Conservation (phyloP, 176 grass and related monocot genomes). For the Ampelocalamus luodianensis region DNA sequence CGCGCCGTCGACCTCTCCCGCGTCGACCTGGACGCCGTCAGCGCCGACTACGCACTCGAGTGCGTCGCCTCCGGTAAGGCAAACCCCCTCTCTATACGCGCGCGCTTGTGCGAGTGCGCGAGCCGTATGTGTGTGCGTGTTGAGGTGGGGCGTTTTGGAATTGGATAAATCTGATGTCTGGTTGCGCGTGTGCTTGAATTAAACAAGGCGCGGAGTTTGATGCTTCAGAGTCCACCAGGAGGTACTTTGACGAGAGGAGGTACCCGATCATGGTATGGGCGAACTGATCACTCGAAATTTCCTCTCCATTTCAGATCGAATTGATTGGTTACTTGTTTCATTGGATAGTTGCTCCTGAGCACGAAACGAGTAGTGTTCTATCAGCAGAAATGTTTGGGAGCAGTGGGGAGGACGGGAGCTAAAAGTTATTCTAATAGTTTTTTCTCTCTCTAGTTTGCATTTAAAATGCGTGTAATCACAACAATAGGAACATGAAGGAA, state of each 20-base stretch:
- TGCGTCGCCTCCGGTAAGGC: conserved; percentile 69
- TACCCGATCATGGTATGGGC: conserved; percentile 78
- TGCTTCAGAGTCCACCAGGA: conserved; percentile 73
- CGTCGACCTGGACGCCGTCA: conserved; percentile 77
- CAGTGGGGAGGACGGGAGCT: background rate
- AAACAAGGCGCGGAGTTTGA: conserved; percentile 65
- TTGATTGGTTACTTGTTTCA: conserved; percentile 13
- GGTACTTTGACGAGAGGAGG: conserved; percentile 71
- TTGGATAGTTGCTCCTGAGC: background rate
- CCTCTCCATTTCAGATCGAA: conserved; percentile 17
- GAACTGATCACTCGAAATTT: conserved; percentile 4
- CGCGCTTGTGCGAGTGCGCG: background rate
- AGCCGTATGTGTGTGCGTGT: background rate
- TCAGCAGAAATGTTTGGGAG: background rate
- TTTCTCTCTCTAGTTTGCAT: background rate
- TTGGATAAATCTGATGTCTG: background rate
- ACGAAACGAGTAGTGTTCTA: background rate
- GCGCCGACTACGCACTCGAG: conserved; percentile 75
- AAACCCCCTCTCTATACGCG: background rate
- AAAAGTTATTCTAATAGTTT: background rate
- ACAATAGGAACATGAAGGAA: background rate
- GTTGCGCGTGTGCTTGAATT: background rate
- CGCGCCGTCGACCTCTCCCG: conserved; percentile 58
- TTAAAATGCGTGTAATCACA: background rate
- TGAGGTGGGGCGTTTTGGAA: background rate